Base-by-base conservation (phyloP, 108 stramenopile genomes). In the Heterococcus sp. region DNA sequence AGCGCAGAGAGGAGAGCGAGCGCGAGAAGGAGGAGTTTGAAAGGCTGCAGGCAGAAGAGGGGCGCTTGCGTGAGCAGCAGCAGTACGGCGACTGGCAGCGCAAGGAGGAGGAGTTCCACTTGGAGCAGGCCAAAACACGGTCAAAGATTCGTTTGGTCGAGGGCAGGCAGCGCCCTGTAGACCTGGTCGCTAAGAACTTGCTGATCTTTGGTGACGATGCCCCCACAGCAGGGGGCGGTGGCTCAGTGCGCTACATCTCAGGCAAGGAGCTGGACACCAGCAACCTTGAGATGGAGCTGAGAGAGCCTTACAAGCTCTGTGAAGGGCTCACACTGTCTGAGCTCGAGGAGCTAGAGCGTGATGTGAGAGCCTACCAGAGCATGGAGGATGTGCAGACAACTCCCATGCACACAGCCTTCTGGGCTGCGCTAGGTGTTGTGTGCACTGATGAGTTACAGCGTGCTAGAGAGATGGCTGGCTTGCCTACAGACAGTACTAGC, bases 51-150 rank as follows among this genome's bases (percentile, higher is more conserved):
- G 94, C 91, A 1, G 96, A 97, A 87, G 96, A 97, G 78, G 84
- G 90, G 5, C 83, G 94, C 46, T 92, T 95, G 87, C 91, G 94
- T 70, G 97, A 99, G 85, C 72, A 92, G 68, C 97, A 95, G 81
- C 89, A 93, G 76, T 96, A 94, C 81, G 98, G 95, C 66, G 95
- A 96, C 73, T 97, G 95, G 97, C 93, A 95, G 32, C 77, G 88
- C 37, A 98, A 98, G 89, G 98, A 99, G 81, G 98, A 98, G 90
- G 94, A 92, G 33, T 98, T 98, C 83, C 96, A 98, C 86, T 84
- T 95, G 66, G 88, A 93, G 70, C 97, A 98, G 86, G 93, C 94
- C 73, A 72, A 91, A 33, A 91, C 93, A 66, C 88, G 98, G 64
- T 90, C 76, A 11, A 85, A 85, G 32, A 95, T 99, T 77, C 92